Percentiles rank a stretch among this genome's conserved stretches.
phyloP scores from a whole-genome alignment of 371 early-diverging fungal genomes.

The Apophysomyces ossiformis region DNA sequence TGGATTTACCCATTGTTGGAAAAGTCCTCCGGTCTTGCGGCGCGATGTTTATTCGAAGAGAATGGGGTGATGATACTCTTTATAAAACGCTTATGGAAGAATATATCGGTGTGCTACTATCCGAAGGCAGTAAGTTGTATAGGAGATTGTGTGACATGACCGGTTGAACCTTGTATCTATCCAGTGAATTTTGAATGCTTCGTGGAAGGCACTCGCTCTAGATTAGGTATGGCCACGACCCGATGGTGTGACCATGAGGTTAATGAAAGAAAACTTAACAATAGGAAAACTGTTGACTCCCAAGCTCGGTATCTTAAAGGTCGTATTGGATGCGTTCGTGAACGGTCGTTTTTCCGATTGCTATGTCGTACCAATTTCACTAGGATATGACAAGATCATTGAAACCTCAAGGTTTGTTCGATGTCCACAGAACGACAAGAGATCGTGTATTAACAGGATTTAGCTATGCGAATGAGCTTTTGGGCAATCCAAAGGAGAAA shows the following conservation, averaged over 20 bases:
- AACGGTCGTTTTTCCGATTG: conserved; percentile 68
- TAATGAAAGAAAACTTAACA: background rate
- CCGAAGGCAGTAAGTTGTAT: conserved; percentile 43
- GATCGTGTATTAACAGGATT: background rate
- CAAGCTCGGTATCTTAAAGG: conserved; percentile 84
- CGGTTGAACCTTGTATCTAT: background rate
- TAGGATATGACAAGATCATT: conserved; percentile 90
- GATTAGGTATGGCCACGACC: conserved; percentile 55
- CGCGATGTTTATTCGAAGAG: conserved; percentile 84
- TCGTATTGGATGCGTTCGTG: conserved; percentile 76
- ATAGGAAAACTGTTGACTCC: conserved; percentile 78
- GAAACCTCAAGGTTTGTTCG: conserved; percentile 71
- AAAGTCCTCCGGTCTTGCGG: conserved; percentile 70
- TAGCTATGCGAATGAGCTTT: conserved; percentile 69
- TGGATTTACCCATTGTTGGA: conserved; percentile 84
- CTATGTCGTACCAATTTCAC: conserved; percentile 82
- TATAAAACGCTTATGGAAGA: conserved; percentile 76
- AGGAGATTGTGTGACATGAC: background rate
- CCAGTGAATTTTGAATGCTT: conserved; percentile 83
- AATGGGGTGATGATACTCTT: conserved; percentile 80
- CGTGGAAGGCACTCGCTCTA: conserved; percentile 86
- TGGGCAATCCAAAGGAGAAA: conserved; percentile 85
- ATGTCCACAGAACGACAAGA: too few relatives aligned
- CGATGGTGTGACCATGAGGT: background rate
- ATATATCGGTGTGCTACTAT: conserved; percentile 67